Base-by-base conservation (phyloP, 345 rosid genomes). In the Durio zibethinus region DNA sequence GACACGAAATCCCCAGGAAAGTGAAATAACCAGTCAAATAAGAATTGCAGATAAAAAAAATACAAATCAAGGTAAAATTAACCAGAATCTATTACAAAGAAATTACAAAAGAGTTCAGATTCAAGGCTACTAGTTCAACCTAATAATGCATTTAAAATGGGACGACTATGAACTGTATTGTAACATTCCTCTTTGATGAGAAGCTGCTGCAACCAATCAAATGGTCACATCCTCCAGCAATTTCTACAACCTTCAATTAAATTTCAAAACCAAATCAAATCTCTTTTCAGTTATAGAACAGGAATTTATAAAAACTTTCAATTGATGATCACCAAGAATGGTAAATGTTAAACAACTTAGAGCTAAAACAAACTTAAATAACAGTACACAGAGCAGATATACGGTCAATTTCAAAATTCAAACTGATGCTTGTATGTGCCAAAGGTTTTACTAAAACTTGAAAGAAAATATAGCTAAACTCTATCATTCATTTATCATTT, bases 61-160 rank as follows among this genome's bases (percentile, higher is more conserved):
- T 2, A 12, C 0, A 36, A 42, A 8, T 25, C 1, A 15, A 25
- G 20, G 36, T 7, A 68, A 45, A 68, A 68, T 43, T 43, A 43
- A 14, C n/a, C 72, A 67, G 6, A 21, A 67, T 67, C 72, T 23
- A 67, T 67, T 42, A 42, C 72, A 67, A 2, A 31, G 33, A 67
- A 67, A 42, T n/a, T 68, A 35, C n/a, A 43, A 43, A 16, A 38
- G 72, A 68, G 72, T 68, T 12, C 6, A 68, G 52, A 68, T 68
- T 68, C 72, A 40, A 21, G 52, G 7, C 72, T 42, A 67, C 7
- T 67, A 29, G 53, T 23, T 42, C 56, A 45, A 7, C 73, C n/a
- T n/a, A n/a, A n/a, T 45, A 68, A 27, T 45, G 15, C 10, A 68
- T 68, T 31, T 25, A 45, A 68, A 68, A 68, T 15, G 23, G 7